A percentile compares a stretch with the other conserved stretches of the same genome.
phyloP scores from a whole-genome alignment of 345 rosid genomes.

The Sonneratia alba region DNA sequence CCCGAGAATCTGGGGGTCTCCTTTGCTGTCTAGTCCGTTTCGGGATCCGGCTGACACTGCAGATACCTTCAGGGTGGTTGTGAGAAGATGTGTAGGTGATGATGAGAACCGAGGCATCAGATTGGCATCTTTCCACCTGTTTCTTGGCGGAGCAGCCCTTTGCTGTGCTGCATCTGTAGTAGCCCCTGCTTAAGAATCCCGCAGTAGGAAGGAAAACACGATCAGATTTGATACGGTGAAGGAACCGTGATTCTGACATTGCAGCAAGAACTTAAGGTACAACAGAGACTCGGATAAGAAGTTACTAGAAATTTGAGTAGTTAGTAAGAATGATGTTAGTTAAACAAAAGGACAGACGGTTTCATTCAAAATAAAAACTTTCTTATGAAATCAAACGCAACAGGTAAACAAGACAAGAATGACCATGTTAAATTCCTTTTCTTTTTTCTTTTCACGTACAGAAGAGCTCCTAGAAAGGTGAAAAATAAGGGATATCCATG shows the following conservation, averaged over 20 bases:
- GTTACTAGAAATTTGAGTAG: neutral
- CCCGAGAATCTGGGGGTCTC: neutral
- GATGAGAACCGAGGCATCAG: slow-evolving; percentile 55
- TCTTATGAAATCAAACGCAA: neutral
- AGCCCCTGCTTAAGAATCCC: slow-evolving; percentile 33
- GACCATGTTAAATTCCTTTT: too few relatives aligned
- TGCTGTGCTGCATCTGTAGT: slow-evolving; percentile 69
- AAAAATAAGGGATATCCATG: too few relatives aligned
- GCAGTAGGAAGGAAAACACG: too few relatives aligned
- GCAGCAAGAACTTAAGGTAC: neutral
- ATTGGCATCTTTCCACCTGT: slow-evolving; percentile 60
- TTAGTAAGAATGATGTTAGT: too few relatives aligned
- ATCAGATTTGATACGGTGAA: neutral
- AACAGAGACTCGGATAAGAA: neutral
- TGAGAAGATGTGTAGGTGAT: slow-evolving; percentile 56
- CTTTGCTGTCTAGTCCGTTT: neutral
- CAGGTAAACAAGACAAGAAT: too few relatives aligned
- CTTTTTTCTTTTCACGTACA: too few relatives aligned
- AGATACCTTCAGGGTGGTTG: slow-evolving; percentile 51
- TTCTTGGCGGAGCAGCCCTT: slow-evolving; percentile 68
- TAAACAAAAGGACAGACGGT: too few relatives aligned
- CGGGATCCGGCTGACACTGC: slow-evolving; percentile 6
- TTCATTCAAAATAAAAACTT: neutral
- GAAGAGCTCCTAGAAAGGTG: too few relatives aligned
- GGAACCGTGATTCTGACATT: neutral